Percentiles rank a stretch among this genome's conserved stretches.
Conservation (phyloP, 805 yeast genomes). For the Jamesozyma gamospora region DNA sequence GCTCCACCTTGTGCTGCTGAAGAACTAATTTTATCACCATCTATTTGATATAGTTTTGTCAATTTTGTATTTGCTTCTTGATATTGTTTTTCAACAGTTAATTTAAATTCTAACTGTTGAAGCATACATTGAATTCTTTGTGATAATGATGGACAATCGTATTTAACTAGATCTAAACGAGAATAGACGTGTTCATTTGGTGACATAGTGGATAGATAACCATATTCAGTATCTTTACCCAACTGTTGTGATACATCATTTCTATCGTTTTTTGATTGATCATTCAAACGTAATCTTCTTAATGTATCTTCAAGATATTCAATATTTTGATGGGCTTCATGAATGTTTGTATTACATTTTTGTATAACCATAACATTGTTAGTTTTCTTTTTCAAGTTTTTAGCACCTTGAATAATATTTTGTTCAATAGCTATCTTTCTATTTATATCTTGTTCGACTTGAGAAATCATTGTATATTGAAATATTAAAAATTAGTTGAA, state of each 20-base stretch:
- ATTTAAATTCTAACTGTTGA: slow-evolving; percentile 86
- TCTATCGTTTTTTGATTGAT: slow-evolving; percentile 4
- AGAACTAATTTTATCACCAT: slow-evolving; percentile 79
- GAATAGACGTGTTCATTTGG: slow-evolving; percentile 38
- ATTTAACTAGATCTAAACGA: slow-evolving; percentile 72
- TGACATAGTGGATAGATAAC: slow-evolving; percentile 32
- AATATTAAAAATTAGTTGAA: too few species aligned
- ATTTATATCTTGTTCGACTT: slow-evolving; percentile 50
- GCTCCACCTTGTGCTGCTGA: slow-evolving; percentile 86
- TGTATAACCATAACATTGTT: slow-evolving; percentile 75
- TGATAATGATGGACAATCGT: slow-evolving; percentile 90
- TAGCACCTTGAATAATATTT: slow-evolving; percentile 82
- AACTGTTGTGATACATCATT: slow-evolving; percentile 2
- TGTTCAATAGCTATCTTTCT: slow-evolving; percentile 81
- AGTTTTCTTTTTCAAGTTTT: slow-evolving; percentile 68
- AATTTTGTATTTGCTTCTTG: slow-evolving; percentile 87
- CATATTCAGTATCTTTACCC: slow-evolving; percentile 14
- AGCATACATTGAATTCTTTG: slow-evolving; percentile 92
- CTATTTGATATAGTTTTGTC: slow-evolving; percentile 73
- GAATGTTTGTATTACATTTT: slow-evolving; percentile 78
- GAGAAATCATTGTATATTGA: slow-evolving; percentile 8
- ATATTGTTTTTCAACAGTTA: slow-evolving; percentile 90
- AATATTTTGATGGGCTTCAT: slow-evolving; percentile 86
- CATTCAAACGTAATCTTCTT: slow-evolving; percentile 38
- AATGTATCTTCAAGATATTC: slow-evolving; percentile 77